Evolutionary conservation across 202 grass and related monocot genomes (phyloP).

Genomic region (Thinopyrum obtusiflorum): DNA sequence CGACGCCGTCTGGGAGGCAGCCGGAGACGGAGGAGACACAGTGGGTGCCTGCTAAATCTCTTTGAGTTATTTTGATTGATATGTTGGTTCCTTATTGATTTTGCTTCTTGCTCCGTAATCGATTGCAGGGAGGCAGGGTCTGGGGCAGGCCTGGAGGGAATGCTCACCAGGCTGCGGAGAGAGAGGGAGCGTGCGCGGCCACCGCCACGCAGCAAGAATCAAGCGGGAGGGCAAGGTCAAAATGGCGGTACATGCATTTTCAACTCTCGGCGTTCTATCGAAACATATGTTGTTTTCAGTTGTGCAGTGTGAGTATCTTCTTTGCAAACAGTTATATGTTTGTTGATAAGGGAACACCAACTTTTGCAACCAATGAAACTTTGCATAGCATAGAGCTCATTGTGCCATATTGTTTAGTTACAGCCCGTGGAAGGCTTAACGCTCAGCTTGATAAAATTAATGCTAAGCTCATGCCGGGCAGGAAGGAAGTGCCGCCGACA

Average conservation of each 20-base stretch:
- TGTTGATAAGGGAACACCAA: background rate
- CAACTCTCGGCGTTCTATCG: background rate
- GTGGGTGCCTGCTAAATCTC: slow-evolving; percentile 32
- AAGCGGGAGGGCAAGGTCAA: background rate
- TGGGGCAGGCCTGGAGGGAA: slow-evolving; percentile 39
- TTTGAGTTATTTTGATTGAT: background rate
- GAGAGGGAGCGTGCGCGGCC: slow-evolving; percentile 33
- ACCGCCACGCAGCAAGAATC: background rate
- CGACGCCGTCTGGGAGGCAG: slow-evolving; percentile 25
- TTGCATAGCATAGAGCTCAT: background rate
- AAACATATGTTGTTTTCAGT: slow-evolving; percentile 17
- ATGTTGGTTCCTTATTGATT: background rate
- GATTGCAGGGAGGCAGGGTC: slow-evolving; percentile 21
- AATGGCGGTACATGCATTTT: slow-evolving; percentile 30
- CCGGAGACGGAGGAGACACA: background rate
- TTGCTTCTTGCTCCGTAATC: background rate
- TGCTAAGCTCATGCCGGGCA: background rate
- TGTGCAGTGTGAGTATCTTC: background rate
- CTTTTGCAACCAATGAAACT: background rate
- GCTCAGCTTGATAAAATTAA: background rate
- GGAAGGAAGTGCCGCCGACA: background rate
- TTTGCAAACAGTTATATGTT: background rate
- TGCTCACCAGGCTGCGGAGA: slow-evolving; percentile 50
- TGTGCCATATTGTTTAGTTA: background rate
- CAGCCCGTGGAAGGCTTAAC: background rate